phyloP scores from a whole-genome alignment of 139 green algal species.

The Prasinococcaceae sp. region DNA sequence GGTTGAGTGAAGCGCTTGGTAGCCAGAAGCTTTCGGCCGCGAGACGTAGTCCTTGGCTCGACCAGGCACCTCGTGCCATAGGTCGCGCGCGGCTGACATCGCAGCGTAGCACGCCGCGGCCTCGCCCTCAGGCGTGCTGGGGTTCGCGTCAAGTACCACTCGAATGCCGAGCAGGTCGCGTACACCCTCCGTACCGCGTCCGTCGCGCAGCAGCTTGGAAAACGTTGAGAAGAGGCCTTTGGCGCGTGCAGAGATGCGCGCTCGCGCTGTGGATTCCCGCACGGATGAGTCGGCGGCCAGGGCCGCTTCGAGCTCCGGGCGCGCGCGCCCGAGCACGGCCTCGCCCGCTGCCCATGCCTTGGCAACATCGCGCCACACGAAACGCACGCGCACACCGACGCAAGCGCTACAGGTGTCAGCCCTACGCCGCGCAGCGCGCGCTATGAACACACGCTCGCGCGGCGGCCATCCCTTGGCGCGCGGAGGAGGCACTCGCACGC shows the following conservation, averaged over 20 bases:
- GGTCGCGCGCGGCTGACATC: conserved; percentile 31
- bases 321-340: conserved; percentile 33
- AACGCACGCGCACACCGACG: no score
- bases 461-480: conserved; percentile 23
- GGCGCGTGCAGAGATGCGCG: conserved; percentile 38
- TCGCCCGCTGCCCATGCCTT: no score
- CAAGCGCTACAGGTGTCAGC: no score
- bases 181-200: conserved; percentile 46
- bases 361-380: no score
- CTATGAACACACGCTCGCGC: no score
- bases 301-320: conserved; percentile 34
- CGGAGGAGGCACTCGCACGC: no score
- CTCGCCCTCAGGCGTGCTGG: background rate
- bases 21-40: conserved; percentile 73
- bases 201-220: conserved; percentile 78
- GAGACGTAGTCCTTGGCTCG: conserved; percentile 80
- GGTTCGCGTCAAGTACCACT: conserved; percentile 48
- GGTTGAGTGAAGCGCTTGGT: conserved; percentile 71
- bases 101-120: conserved; percentile 62
- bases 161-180: conserved; percentile 82
- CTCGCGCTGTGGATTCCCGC: conserved; percentile 1
- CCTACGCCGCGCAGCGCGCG: no score
- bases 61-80: conserved; percentile 48
- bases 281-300: conserved; percentile 30
- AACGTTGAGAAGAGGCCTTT: conserved; percentile 84